Base-by-base conservation (phyloP, 306 rosid genomes). In the Ormosia emarginata region DNA sequence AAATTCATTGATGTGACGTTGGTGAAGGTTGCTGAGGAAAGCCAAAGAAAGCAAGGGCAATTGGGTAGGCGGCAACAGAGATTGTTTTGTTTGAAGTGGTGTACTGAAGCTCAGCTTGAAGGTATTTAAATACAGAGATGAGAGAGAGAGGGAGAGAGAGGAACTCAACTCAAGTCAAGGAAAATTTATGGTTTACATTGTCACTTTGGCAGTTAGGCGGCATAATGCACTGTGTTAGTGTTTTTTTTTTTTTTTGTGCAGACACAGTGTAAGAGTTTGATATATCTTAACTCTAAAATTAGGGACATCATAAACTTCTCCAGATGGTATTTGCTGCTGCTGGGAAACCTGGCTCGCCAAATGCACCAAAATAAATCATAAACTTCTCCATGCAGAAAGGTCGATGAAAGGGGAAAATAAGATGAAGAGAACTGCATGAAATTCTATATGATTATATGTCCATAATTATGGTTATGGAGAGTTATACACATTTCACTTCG, bases 301-400 rank as follows among this genome's bases (percentile, higher is more conserved):
- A 74, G 87, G 73, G 58, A 63, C 64, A 43, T 84, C 61, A 18
- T 40, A 75, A 63, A 82, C 78, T 79, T 95, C 97, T 75, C 39
- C 85, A 41, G 88, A 80, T 74, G 71, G 86, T 77, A 70, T 33
- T 40, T 83, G 67, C 73, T 63, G 90, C 73, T 76, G 83, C 81
- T 56, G 88, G 29, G 83, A 58, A 81, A 68, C 79, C 82, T 83
- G 88, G 53, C 67, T 77, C 55, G 81, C 91, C 89, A 71, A 63
- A 72, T 47, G 69, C 67, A 24, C 80, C 46, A 33, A 33, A 56
- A 44, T 46, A 50, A 65, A 58, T 66, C 49, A 55, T 49, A 46
- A 39, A 53, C 4, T 37, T 43, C 62, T 62, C 69, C 67, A 39
- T 3, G 71, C 46, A 43, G 44, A 78, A 64, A 24, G 49, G 58